Evolutionary conservation across 768 basidiomycete genomes (phyloP), one percentile per base, ranked within the genome.

Genomic region (Plicaturopsis crispa): DNA sequence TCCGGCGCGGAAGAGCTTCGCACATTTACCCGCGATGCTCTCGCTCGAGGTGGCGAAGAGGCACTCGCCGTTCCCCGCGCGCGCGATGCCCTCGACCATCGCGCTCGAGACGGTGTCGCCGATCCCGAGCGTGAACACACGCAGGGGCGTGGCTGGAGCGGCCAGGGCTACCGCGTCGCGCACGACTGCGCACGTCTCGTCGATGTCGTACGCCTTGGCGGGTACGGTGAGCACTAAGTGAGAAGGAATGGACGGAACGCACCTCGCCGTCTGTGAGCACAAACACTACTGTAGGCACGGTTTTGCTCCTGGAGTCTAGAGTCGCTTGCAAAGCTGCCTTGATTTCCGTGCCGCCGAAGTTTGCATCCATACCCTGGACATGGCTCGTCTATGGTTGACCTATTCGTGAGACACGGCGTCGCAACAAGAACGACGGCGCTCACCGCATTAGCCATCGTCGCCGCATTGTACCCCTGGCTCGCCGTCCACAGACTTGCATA

Each of bases 181-280:
- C 12, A 65, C 59, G 3, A 47, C 43, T 3, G 36, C 30, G 13
- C 51, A 39, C 6, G 62, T 44, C 1, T 39, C 24, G 13, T 62
- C 45, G 1, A 33, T 20, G 14, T 60, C 48, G 14, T 8, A 8
- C 10, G 26, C 8, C 26, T 28, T 8, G 10, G 26, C 26, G 19
- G 33, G 22, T 36, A 5, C 37, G 42, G 38, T 16, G 4, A 26
- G 4, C 10, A 7, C n/a, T 17, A 35, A 17, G 4, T 19, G 5
- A 16, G 20, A 24, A 11, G 16, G 14, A 13, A 35, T 14, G 3
- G 4, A 6, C 2, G 24, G 54, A 43, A 31, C 59, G 1, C 19
- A 75, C 65, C 36, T 67, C 53, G 13, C 79, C 79, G 40, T 79
- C 80, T 2, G 80, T 82, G 21, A 82, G 56, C 11, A 80, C 51